Evolutionary conservation across 2,329 filamentous ascomycete species (phyloP).

Genomic region (Exophiala xenobiotica): DNA sequence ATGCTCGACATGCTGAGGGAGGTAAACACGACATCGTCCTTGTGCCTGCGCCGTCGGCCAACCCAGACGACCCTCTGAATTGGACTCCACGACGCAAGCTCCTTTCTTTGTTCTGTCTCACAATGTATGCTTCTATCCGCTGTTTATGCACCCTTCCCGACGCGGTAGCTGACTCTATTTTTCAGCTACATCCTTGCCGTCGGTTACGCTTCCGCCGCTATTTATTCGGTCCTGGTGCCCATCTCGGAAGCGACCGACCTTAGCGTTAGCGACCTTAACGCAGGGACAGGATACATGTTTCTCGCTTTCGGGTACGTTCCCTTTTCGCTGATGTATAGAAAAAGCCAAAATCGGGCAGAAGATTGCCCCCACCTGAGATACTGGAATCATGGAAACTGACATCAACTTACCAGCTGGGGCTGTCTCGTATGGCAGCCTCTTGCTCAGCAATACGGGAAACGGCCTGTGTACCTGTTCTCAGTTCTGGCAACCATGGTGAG

Average conservation of each 20-base stretch:
- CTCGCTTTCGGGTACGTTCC: slow-evolving; percentile 47
- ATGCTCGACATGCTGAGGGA: slow-evolving; percentile 25
- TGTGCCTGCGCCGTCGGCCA: slow-evolving; percentile 36
- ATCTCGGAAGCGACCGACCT: slow-evolving; percentile 45
- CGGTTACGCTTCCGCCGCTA: slow-evolving; percentile 34
- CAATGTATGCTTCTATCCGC: slow-evolving; percentile 33
- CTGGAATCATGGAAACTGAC: background rate
- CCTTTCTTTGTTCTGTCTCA: slow-evolving; percentile 35
- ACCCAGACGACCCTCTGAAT: slow-evolving; percentile 43
- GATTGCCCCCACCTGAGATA: background rate
- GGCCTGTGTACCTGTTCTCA: slow-evolving; percentile 30
- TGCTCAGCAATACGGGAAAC: slow-evolving; percentile 44
- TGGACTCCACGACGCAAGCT: slow-evolving; percentile 38
- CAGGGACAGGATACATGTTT: slow-evolving; percentile 46
- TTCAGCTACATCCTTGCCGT: slow-evolving; percentile 41
- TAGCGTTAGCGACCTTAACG: slow-evolving; percentile 45
- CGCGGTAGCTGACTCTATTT: slow-evolving; percentile 8
- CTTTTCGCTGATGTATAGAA: slow-evolving; percentile 44
- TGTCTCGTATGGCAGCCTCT: slow-evolving; percentile 50
- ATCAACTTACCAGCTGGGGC: slow-evolving; percentile 37
- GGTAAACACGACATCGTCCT: slow-evolving; percentile 34
- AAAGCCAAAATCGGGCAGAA: too few species aligned
- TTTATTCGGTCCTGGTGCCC: slow-evolving; percentile 37
- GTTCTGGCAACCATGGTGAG: slow-evolving; percentile 31
- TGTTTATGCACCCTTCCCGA: slow-evolving; percentile 41